Percentiles rank a stretch among this genome's conserved stretches.
phyloP scores from a whole-genome alignment of 352 stramenopile species.

The Pythium rhizo-oryzae region DNA sequence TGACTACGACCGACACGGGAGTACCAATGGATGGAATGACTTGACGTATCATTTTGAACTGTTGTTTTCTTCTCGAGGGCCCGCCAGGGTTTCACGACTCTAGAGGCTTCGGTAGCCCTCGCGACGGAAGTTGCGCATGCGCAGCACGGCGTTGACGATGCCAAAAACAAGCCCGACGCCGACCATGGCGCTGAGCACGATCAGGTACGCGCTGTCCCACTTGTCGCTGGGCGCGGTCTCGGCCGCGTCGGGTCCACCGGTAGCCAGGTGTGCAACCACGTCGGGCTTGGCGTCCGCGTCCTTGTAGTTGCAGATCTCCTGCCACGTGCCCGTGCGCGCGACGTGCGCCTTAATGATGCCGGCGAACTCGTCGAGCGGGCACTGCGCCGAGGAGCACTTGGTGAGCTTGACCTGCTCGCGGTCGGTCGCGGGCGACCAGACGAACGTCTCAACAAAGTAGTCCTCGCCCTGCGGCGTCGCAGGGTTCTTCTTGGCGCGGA shows the following conservation, averaged over 20 bases:
- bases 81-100: background rate
- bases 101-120: slow-evolving; percentile 50
- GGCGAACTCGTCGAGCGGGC: slow-evolving; percentile 75
- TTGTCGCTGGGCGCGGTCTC: slow-evolving; percentile 13
- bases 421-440: slow-evolving; percentile 72
- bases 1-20: no score
- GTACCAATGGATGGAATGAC: no score
- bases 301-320: slow-evolving; percentile 82
- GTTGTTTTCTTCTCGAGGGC: background rate
- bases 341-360: slow-evolving; percentile 74
- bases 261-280: slow-evolving; percentile 27
- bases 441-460: slow-evolving; percentile 75
- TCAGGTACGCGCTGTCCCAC: slow-evolving; percentile 40
- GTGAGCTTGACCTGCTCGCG: slow-evolving; percentile 69
- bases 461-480: slow-evolving; percentile 30
- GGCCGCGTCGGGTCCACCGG: slow-evolving; percentile 18
- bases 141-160: slow-evolving; percentile 55
- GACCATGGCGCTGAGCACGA: slow-evolving; percentile 51
- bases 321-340: slow-evolving; percentile 69
- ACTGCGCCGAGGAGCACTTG: slow-evolving; percentile 81
- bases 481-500: slow-evolving; percentile 42
- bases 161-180: slow-evolving; percentile 48
- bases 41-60: background rate
- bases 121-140: slow-evolving; percentile 43
- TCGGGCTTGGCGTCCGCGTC: slow-evolving; percentile 21